Evolutionary conservation across 169 alveolate species (phyloP), one percentile per base, ranked within the genome.

Genomic region (Plasmodium gallinaceum): DNA sequence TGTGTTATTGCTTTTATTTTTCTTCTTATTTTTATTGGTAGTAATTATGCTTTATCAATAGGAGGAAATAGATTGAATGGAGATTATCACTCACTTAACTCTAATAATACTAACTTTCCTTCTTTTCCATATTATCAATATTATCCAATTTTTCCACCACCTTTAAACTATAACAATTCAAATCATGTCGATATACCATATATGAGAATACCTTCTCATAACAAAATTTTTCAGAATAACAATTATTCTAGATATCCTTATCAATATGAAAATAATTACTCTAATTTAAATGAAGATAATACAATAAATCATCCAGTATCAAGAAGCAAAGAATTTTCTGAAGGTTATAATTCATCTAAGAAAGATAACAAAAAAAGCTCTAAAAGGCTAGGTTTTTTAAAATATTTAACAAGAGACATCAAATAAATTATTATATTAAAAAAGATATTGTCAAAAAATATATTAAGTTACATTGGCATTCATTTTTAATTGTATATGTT

Each of bases 1-100:
- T 83, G 91, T 68, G 91, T 83, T 12, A 83, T 83, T 69, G 91
- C 91, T 24, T 83, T 83, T 83, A 83, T 83, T 37, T 83, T 83
- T 52, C 80, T 83, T 68, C 62, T 83, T 42, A 83, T 83, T 54
- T 83, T 83, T 68, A 83, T 83, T 83, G 91, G 91, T 22, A 83
- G 91, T 83, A 83, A 83, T 57, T 83, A 83, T 68, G 91, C 91
- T 16, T 68, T 83, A 51, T 83, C 91, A 0, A 83, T 83, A 32
- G 91, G 91, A 1, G 85, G 83, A 5, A 22, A 16, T 46, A 66
- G 83, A 83, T 7, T 12, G 7, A 83, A 62, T 68, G 62, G 24
- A 4, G 69, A 32, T 43, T 65, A 68, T 9, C 24, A 64, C 26
- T 48, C 37, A 22, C 54, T 18, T 32, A 10, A 42, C 7, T 60